Evolutionary conservation across 352 stramenopile species (phyloP).

Genomic region (Globisporangium yorkense): DNA sequence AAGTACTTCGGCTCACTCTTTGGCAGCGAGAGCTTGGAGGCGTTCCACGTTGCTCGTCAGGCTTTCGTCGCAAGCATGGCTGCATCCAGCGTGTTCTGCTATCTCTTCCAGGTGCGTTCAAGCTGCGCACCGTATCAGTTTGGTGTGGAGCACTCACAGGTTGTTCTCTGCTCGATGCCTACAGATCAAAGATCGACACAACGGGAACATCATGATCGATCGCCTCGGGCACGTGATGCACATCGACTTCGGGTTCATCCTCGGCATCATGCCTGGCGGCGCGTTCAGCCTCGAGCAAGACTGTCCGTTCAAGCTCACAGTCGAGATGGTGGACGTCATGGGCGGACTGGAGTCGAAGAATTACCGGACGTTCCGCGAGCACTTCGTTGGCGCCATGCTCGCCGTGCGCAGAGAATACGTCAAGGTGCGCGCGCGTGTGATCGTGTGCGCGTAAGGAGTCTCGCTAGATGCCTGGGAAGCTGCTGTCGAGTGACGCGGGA

Average conservation of each 20-base stretch:
- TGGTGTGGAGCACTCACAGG: no score
- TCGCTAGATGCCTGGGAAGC: no score
- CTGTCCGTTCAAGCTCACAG: conserved; percentile 94
- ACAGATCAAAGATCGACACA: conserved; percentile 93
- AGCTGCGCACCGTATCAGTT: no score
- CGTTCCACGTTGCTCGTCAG: conserved; percentile 68
- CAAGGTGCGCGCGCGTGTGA: conserved; percentile 29
- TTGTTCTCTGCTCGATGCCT: not conserved
- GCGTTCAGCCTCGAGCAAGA: conserved; percentile 90
- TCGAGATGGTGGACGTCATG: conserved; percentile 93
- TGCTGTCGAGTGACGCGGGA: not conserved
- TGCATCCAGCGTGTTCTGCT: conserved; percentile 91
- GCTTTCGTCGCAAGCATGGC: conserved; percentile 90
- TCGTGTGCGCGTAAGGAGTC: not conserved
- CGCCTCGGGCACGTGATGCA: conserved; percentile 89
- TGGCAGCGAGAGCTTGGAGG: conserved; percentile 33
- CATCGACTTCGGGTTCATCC: conserved; percentile 97
- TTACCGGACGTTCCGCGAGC: conserved; percentile 78
- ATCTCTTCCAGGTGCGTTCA: conserved; percentile 70
- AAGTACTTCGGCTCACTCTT: conserved; percentile 57
- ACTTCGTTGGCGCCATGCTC: conserved; percentile 91
- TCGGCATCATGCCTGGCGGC: conserved; percentile 91
- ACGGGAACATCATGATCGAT: conserved; percentile 96
- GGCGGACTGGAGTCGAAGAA: conserved; percentile 62
- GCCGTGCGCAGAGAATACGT: conserved; percentile 78